A percentile compares a stretch with the other conserved stretches of the same genome.
phyloP scores from a whole-genome alignment of 2,329 filamentous ascomycete species.

The Colletotrichum musicola region DNA sequence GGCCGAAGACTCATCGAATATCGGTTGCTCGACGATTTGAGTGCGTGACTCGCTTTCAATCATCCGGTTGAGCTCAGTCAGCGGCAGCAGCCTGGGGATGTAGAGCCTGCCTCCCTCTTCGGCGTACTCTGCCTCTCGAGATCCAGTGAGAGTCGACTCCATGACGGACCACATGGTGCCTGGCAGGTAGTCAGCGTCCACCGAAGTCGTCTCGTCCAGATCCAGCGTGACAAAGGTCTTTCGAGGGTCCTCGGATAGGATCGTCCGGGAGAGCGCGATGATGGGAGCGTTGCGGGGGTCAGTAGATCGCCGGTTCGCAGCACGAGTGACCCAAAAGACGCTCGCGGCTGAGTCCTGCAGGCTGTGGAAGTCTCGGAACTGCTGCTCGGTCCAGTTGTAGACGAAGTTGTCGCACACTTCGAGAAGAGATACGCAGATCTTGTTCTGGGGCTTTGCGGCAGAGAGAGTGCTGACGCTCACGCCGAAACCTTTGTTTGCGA shows the following conservation, averaged over 20 bases:
- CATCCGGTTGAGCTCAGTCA: slow-evolving; percentile 56
- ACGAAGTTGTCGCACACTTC: slow-evolving; percentile 54
- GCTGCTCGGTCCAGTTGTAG: slow-evolving; percentile 52
- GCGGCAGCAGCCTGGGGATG: slow-evolving; percentile 59
- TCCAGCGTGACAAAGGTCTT: slow-evolving; percentile 60
- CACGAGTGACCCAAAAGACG: slow-evolving; percentile 62
- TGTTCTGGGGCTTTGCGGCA: slow-evolving; percentile 40
- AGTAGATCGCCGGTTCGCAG: slow-evolving; percentile 52
- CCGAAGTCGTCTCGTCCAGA: slow-evolving; percentile 44
- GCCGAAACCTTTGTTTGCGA: slow-evolving; percentile 10
- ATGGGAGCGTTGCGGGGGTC: slow-evolving; percentile 55
- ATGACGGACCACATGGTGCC: slow-evolving; percentile 46
- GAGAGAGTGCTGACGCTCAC: slow-evolving; percentile 9
- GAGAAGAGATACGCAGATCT: slow-evolving; percentile 60
- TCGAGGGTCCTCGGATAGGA: slow-evolving; percentile 62
- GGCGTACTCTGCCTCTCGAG: slow-evolving; percentile 59
- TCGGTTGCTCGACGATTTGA: not conserved
- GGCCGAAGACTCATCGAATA: not conserved
- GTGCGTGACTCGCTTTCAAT: slow-evolving; percentile 50
- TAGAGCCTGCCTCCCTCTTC: slow-evolving; percentile 52
- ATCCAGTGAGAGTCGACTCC: slow-evolving; percentile 24
- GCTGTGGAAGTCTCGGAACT: slow-evolving; percentile 56
- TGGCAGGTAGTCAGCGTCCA: slow-evolving; percentile 41
- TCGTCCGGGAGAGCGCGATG: slow-evolving; percentile 60
- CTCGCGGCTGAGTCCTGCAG: slow-evolving; percentile 53